Conservation (phyloP, 2,329 filamentous ascomycete genomes). For the Calycina herbarum region DNA sequence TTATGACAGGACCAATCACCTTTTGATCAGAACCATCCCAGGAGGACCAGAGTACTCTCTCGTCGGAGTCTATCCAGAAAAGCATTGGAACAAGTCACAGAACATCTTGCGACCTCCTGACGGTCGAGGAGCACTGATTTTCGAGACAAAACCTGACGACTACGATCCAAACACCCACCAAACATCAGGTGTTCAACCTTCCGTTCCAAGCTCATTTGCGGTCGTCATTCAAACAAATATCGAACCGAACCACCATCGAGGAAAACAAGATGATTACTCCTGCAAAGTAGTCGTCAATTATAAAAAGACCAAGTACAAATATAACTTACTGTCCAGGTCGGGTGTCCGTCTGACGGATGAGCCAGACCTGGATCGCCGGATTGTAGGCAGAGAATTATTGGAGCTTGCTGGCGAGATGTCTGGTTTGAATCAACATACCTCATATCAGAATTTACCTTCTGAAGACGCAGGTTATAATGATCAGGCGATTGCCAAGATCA, state of each 20-base stretch:
- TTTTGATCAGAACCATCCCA: conserved; percentile 12
- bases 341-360: no score
- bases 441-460: conserved; percentile 1
- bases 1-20: conserved; percentile 13
- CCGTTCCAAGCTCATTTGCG: background rate
- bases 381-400: background rate
- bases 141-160: background rate
- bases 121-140: background rate
- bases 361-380: no score
- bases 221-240: conserved; percentile 1
- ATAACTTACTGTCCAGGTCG: background rate
- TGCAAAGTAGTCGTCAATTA: conserved; percentile 3
- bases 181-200: background rate
- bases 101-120: conserved; percentile 1
- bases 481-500: conserved; percentile 9
- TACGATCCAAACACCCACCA: background rate
- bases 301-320: background rate
- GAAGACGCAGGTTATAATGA: background rate
- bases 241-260: background rate
- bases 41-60: conserved; percentile 2
- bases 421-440: background rate
- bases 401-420: background rate
- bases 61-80: background rate
- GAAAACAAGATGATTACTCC: background rate
- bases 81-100: conserved; percentile 7